Evolutionary conservation across 2,329 filamentous ascomycete species (phyloP), one percentile per base, ranked within the genome.

Genomic region (Trichoderma sp.): DNA sequence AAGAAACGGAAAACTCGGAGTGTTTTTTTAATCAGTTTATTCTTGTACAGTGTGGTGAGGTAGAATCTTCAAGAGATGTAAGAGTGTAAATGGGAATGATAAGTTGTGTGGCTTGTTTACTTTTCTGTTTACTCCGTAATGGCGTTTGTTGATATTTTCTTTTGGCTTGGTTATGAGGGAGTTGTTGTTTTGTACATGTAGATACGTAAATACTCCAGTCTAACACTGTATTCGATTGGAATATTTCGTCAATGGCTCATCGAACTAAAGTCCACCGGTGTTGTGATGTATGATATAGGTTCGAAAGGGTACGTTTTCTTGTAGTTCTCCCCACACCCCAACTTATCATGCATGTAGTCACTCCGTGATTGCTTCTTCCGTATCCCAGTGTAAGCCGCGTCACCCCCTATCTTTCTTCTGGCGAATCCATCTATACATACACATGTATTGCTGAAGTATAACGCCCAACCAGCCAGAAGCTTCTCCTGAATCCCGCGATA

Each of bases 251-350:
- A 12, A 24, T 21, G 9, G n/a, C 11, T 51, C 11, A 14, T 51
- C 43, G 0, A 2, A 14, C 2, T 21, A 6, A 0, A 51, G 43
- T 11, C 4, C 3, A 51, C 9, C 0, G 4, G n/a, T 21, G 0
- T 12, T 51, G 9, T 51, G n/a, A 51, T 12, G n/a, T 11, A 6
- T 21, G n/a, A 6, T 21, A 4, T 5, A 11, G 8, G 8, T 47
- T 47, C 15, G 18, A 47, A 4, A 47, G 18, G 15, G 18, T n/a
- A 6, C 15, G 7, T 47, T 47, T n/a, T 5, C 43, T 21, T 5
- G 7, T 11, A 9, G 18, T 47, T 21, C 43, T 47, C 18, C 0
- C n/a, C 7, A 47, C 15, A 5, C 2, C 18, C 8, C 36, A 15
- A n/a, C 18, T 8, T 47, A 11, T 47, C 0, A 21, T 47, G 18